A percentile compares a stretch with the other conserved stretches of the same genome.
phyloP scores from a whole-genome alignment of 768 basidiomycete genomes.

The Rhodotorula paludigena region DNA sequence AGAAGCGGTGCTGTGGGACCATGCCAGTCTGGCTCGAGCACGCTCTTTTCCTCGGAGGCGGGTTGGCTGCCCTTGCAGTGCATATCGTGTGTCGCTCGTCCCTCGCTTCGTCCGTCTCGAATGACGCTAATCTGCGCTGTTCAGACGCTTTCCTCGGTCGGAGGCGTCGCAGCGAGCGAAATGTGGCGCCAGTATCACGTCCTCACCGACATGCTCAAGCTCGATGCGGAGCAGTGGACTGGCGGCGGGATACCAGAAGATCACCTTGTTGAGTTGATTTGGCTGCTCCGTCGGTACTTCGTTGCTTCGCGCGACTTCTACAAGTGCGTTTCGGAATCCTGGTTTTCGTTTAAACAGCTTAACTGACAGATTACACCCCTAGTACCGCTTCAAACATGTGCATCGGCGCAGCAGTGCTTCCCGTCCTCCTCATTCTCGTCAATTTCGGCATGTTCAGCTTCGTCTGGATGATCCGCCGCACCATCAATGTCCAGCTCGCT shows the following conservation, averaged over 20 bases:
- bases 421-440: background rate
- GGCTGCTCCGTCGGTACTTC: background rate
- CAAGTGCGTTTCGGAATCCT: no score
- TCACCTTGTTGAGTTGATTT: no score
- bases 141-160: background rate
- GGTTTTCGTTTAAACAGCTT: no score
- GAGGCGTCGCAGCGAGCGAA: background rate
- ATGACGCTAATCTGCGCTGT: background rate
- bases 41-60: background rate
- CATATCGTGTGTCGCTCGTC: background rate
- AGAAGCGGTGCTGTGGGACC: background rate
- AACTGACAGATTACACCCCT: background rate
- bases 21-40: background rate
- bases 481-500: background rate
- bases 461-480: background rate
- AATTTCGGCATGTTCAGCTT: background rate
- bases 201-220: background rate
- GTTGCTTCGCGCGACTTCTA: background rate
- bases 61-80: background rate
- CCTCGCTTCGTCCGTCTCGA: background rate
- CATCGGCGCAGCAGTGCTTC: slow-evolving; percentile 8
- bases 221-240: background rate
- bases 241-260: background rate
- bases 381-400: background rate
- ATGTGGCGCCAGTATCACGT: background rate